Evolutionary conservation across 2,329 filamentous ascomycete genomes (phyloP).

Genomic region (Botrytis pseudocinerea): DNA sequence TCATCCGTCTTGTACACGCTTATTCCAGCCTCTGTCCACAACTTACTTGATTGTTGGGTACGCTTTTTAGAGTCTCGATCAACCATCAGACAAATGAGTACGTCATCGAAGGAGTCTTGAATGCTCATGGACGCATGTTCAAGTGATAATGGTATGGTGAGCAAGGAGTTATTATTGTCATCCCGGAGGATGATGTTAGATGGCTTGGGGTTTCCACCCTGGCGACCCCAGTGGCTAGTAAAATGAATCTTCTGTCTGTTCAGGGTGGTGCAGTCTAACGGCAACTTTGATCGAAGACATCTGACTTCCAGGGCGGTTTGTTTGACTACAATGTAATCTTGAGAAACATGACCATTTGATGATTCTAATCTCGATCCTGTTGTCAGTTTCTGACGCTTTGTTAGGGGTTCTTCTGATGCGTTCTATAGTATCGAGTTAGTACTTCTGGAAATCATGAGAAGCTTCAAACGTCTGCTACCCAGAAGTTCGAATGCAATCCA

Average conservation of each 20-base stretch:
- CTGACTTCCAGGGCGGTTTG: conserved; percentile 32
- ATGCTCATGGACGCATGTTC: background rate
- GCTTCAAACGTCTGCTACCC: background rate
- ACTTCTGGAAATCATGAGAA: background rate
- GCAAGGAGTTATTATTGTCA: conserved; percentile 26
- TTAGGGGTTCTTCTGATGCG: conserved; percentile 29
- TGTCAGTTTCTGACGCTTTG: conserved; percentile 32
- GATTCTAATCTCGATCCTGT: background rate
- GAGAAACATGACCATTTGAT: conserved; percentile 22
- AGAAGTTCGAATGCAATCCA: background rate
- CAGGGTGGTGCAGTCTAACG: conserved; percentile 22
- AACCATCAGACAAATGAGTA: conserved; percentile 33
- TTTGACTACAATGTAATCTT: conserved; percentile 35
- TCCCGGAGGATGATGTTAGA: conserved; percentile 34
- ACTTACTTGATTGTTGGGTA: conserved; percentile 31
- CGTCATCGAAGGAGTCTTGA: conserved; percentile 28
- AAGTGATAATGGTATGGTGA: conserved; percentile 27
- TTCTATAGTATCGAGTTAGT: conserved; percentile 3
- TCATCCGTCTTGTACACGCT: conserved; percentile 29
- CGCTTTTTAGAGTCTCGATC: conserved; percentile 31
- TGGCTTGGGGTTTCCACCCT: background rate
- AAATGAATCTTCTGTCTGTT: conserved; percentile 28
- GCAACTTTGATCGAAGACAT: conserved; percentile 28
- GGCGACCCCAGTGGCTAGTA: conserved; percentile 28
- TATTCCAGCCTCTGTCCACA: conserved; percentile 38